Conservation (phyloP, 768 basidiomycete species). For the Suillus brevipes region DNA sequence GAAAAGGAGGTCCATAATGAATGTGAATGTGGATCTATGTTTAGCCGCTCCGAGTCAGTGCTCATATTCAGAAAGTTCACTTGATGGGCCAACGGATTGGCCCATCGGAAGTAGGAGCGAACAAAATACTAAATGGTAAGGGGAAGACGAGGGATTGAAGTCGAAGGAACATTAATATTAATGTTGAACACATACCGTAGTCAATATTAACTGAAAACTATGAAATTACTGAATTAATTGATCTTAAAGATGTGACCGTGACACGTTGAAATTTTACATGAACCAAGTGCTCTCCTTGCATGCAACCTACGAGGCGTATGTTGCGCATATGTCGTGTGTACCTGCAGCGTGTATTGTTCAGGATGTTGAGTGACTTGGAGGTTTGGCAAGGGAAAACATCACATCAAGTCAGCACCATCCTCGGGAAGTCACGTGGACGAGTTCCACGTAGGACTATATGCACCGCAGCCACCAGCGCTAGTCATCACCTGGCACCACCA, state of each 20-base stretch:
- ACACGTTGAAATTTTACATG: not conserved
- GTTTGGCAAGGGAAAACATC: no score
- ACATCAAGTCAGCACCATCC: no score
- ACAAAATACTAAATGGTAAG: not conserved
- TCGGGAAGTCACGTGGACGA: slow-evolving; percentile 28
- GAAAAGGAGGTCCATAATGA: not conserved
- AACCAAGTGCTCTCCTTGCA: not conserved
- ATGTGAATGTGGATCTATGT: not conserved
- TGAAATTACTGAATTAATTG: no score
- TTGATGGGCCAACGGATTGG: not conserved
- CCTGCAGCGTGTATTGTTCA: not conserved
- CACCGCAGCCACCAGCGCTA: not conserved
- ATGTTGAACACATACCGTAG: not conserved
- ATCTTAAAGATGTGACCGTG: no score
- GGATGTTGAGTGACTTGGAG: not conserved
- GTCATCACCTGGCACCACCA: not conserved
- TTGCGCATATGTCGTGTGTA: not conserved
- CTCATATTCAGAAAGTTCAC: no score
- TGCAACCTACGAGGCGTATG: not conserved
- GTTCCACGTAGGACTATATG: slow-evolving; percentile 28
- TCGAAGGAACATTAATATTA: not conserved
- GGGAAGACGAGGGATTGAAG: not conserved
- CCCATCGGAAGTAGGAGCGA: not conserved
- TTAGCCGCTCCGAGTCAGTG: not conserved
- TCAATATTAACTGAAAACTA: no score